Conservation (phyloP, 208 protist species). For the Trypanosomatidae sp. region DNA sequence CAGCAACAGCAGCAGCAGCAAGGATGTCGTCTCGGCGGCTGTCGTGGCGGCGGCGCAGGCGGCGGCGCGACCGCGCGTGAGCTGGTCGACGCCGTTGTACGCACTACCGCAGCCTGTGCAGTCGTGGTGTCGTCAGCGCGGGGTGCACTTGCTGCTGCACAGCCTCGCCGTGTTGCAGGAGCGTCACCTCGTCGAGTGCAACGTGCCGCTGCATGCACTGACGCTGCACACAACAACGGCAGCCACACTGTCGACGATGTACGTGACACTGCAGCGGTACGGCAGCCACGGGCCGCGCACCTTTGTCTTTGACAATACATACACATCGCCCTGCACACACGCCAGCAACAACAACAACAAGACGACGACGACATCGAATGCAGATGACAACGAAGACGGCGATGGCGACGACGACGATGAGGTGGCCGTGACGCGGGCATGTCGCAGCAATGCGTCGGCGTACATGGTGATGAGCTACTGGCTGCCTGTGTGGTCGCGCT, state of each 20-base stretch:
- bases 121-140: conserved; percentile 21
- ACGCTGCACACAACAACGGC: no score
- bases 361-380: no score
- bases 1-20: neutral
- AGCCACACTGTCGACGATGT: no score
- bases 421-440: no score
- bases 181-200: conserved; percentile 17
- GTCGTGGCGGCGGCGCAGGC: no score
- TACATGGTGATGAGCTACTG: conserved; percentile 62
- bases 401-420: no score
- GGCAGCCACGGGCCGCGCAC: no score
- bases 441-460: conserved; percentile 8
- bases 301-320: no score
- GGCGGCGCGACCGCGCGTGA: neutral
- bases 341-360: no score
- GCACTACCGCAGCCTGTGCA: conserved; percentile 34
- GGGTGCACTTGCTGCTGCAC: conserved; percentile 16
- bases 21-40: neutral
- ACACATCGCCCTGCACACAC: no score
- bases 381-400: no score
- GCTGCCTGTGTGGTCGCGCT: conserved; percentile 14
- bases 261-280: no score
- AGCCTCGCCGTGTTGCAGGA: conserved; percentile 24
- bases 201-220: conserved; percentile 7
- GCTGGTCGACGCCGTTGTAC: conserved; percentile 31